Conservation (phyloP, 2,329 filamentous ascomycete species). For the Calonectria honghensis region DNA sequence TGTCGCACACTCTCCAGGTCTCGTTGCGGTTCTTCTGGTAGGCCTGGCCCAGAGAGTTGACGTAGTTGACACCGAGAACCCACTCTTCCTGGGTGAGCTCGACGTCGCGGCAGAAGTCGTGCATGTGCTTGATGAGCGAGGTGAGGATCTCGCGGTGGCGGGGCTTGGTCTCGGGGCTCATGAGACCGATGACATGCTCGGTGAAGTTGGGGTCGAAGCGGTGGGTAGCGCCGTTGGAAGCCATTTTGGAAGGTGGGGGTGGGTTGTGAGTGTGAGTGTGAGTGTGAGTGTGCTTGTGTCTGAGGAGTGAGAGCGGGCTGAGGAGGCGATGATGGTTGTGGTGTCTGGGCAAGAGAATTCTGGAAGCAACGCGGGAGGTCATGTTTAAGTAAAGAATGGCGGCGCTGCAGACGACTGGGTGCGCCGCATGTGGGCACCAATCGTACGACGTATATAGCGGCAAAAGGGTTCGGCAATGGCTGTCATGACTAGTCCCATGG, state of each 20-base stretch:
- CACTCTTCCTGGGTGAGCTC: conserved; percentile 87
- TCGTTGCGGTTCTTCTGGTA: conserved; percentile 83
- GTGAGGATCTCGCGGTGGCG: conserved; percentile 79
- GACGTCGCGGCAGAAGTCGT: conserved; percentile 86
- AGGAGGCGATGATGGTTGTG: not conserved
- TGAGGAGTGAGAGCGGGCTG: not conserved
- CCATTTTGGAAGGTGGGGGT: conserved; percentile 21
- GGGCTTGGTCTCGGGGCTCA: conserved; percentile 80
- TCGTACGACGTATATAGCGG: conserved; percentile 42
- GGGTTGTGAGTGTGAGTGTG: not conserved
- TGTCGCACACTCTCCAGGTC: conserved; percentile 82
- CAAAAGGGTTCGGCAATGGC: conserved; percentile 43
- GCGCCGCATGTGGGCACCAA: conserved; percentile 32
- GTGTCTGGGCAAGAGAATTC: not conserved
- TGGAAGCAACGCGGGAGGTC: conserved; percentile 15
- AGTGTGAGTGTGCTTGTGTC: not conserved
- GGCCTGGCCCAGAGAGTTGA: conserved; percentile 84
- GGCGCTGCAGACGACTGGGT: not conserved
- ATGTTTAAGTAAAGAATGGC: conserved; percentile 18
- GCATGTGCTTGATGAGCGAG: conserved; percentile 81
- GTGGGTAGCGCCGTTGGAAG: conserved; percentile 40
- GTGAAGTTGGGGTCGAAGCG: conserved; percentile 86
- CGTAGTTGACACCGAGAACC: conserved; percentile 83
- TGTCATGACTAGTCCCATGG: conserved; percentile 5
- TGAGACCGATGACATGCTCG: conserved; percentile 81